Evolutionary conservation across 2,329 filamentous ascomycete species (phyloP).

Genomic region (Cladosporium sphaerospermum): DNA sequence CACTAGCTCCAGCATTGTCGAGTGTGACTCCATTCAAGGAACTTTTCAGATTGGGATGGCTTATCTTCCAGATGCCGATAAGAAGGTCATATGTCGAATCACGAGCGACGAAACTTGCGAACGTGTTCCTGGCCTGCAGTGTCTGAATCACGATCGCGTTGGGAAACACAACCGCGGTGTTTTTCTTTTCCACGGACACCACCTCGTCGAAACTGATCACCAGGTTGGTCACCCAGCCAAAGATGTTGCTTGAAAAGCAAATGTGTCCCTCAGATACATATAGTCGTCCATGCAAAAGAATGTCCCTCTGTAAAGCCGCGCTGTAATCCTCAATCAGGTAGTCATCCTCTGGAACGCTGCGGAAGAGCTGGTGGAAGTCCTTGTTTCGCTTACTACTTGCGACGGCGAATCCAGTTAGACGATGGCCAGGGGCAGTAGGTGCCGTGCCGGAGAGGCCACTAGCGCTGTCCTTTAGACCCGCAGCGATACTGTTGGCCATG

Average conservation of each 20-base stretch:
- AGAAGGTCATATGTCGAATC: constrained; percentile 96
- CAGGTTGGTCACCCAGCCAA: constrained; percentile 94
- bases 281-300: constrained; percentile 83
- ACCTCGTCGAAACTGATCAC: constrained; percentile 99
- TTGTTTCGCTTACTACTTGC: constrained; percentile 93
- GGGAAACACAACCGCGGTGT: constrained; percentile 88
- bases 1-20: constrained; percentile 68
- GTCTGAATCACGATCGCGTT: constrained; percentile 97
- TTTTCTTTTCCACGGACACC: constrained; percentile 93
- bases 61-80: constrained; percentile 97
- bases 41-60: constrained; percentile 84
- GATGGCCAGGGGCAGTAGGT: constrained; percentile 50
- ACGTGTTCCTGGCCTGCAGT: constrained; percentile 88
- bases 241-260: constrained; percentile 97
- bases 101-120: constrained; percentile 88
- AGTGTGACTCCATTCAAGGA: constrained; percentile 83
- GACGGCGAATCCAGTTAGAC: constrained; percentile 89
- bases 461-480: constrained; percentile 65
- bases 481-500: constrained; percentile 58
- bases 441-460: constrained; percentile 61
- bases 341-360: constrained; percentile 95
- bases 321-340: constrained; percentile 98
- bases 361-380: constrained; percentile 89
- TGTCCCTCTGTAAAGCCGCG: constrained; percentile 90
- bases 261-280: constrained; percentile 97